phyloP scores from a whole-genome alignment of 1,284 basidiomycete species.

The Termitomyces sp. region DNA sequence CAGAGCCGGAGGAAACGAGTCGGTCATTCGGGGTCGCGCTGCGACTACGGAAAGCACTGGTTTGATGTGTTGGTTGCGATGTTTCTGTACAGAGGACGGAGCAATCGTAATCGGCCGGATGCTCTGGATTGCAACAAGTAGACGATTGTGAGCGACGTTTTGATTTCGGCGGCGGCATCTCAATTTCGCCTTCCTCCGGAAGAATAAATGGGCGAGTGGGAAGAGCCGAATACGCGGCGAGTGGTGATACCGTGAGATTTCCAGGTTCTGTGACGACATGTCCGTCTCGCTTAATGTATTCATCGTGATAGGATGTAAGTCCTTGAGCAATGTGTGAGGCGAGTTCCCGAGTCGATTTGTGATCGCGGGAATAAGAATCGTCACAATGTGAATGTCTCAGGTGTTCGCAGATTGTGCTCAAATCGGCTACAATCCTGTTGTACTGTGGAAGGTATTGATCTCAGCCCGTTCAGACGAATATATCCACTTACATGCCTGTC shows the following conservation, averaged over 20 bases:
- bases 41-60: background rate
- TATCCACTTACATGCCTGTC: constrained; percentile 23
- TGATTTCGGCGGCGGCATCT: constrained; percentile 7
- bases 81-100: constrained; percentile 10
- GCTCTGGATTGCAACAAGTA: constrained; percentile 15
- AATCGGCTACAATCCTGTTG: constrained; percentile 26
- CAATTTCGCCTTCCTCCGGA: constrained; percentile 28
- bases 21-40: background rate
- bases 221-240: constrained; percentile 26
- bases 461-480: background rate
- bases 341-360: constrained; percentile 8
- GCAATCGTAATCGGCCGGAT: constrained; percentile 21
- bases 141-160: background rate
- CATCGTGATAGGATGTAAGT: constrained; percentile 12
- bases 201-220: constrained; percentile 23
- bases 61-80: constrained; percentile 1
- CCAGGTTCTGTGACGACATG: constrained; percentile 26
- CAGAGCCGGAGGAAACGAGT: background rate
- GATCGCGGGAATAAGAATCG: constrained; percentile 1
- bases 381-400: constrained; percentile 17
- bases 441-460: constrained; percentile 23
- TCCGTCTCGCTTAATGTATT: constrained; percentile 19
- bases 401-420: constrained; percentile 22
- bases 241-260: constrained; percentile 33
- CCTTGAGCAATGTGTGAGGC: constrained; percentile 3